These are phyloP conservation scores for Stromatinia cepivora DNA, from an alignment of 2,329 filamentous ascomycete genomes.

Conservation along the genomic window DNA sequence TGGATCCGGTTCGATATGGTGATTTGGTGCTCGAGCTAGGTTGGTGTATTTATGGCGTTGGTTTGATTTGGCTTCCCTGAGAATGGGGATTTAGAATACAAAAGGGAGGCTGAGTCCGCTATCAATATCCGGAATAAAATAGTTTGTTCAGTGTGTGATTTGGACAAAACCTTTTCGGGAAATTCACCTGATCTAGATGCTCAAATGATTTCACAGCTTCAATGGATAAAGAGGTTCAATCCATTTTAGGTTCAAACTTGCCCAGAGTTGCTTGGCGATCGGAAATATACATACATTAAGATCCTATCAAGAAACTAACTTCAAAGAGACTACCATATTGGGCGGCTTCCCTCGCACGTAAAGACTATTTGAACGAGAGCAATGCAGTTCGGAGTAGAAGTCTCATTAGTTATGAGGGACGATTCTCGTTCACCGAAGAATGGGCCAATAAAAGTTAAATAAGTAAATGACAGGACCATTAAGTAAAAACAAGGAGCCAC, in stretches of 20 bases:
- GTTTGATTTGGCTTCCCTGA: not conserved
- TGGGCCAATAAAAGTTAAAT: not conserved
- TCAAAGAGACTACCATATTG: too few relatives aligned
- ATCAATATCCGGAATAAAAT: rapidly evolving
- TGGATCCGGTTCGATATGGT: not conserved
- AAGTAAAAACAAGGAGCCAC: not conserved
- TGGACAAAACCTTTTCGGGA: too few relatives aligned
- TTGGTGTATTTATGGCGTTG: not conserved
- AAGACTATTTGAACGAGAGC: too few relatives aligned
- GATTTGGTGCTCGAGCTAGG: not conserved
- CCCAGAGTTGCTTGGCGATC: too few relatives aligned
- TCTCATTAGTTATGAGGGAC: not conserved
- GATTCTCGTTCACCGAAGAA: not conserved
- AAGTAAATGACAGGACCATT: not conserved
- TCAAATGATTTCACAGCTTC: too few relatives aligned
- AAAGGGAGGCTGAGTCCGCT: not conserved
- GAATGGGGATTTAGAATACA: not conserved
- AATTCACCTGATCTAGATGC: too few relatives aligned
- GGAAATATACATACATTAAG: too few relatives aligned
- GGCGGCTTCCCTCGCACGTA: too few relatives aligned
- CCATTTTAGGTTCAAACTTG: too few relatives aligned
- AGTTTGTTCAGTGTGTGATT: not conserved
- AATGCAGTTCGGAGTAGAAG: not conserved
- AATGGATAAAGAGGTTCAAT: too few relatives aligned
- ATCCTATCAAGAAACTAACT: too few relatives aligned